Base-by-base conservation (phyloP, 805 yeast genomes). In the Saccharomycopsis sp. region DNA sequence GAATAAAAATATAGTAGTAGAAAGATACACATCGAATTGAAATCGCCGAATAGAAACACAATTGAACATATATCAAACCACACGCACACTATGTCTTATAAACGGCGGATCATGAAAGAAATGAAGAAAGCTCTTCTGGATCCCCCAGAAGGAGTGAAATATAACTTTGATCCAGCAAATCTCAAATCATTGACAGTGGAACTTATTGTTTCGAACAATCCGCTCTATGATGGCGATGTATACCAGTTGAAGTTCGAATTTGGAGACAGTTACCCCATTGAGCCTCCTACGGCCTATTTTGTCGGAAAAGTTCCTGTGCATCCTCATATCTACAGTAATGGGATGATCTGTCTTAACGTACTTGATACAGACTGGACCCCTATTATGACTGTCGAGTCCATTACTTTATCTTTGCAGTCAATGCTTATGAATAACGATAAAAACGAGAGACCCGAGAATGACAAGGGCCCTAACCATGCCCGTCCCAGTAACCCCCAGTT, bases 261-360 rank as follows among this genome's bases (percentile, higher is more conserved):
- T 20, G 69, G 76, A 1, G 64, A 69, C 1, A 73, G 72, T 0
- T 85, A 85, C 61, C 89, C 89, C 0, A 82, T 84, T 44, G 77
- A 73, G 23, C 75, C 83, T 2, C 89, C 89, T 0, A 77, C 76
- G 57, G 86, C 81, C 1, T 73, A 77, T 60, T 85, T 85, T 65
- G 66, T 80, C n/a, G 63, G 57, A 59, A 1, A 64, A 66, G 78
- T 86, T 2, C 93, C 93, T 1, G 64, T 85, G 2, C 91, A 86
- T 66, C 93, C 93, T 0, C 93, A 86, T 66, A 75, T 86, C 2
- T 86, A 86, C 66, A 78, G 86, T 35, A 87, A 87, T 65, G 93
- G 92, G 1, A 92, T 87, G 65, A 86, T 86, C n/a, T 86, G 93
- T 66, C 71, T 86, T 20, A 82, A 86, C 65, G 70, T 87, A 1